Evolutionary conservation across 768 basidiomycete genomes (phyloP).

Genomic region (Lactarius hengduanensis): DNA sequence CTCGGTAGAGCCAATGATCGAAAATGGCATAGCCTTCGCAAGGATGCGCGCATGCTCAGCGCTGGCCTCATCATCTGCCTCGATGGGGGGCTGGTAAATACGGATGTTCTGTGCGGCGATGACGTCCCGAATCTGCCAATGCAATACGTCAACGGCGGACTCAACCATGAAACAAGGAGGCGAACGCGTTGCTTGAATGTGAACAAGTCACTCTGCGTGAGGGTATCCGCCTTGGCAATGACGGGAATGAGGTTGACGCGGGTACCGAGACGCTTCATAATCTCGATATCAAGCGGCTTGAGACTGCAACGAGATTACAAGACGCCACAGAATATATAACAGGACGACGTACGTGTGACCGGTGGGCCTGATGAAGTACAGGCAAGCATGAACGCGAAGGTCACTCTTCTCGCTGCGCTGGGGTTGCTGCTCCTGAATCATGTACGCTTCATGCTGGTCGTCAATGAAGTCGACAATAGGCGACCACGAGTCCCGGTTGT

Average conservation of each 20-base stretch:
- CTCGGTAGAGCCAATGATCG: conserved; percentile 95
- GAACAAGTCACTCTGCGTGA: conserved; percentile 89
- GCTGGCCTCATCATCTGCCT: conserved; percentile 80
- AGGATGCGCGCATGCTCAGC: conserved; percentile 88
- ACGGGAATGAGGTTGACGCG: conserved; percentile 98
- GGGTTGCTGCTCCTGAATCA: conserved; percentile 99
- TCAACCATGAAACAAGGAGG: conserved; percentile 29
- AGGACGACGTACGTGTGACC: conserved; percentile 82
- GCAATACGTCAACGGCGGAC: conserved; percentile 4
- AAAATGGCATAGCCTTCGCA: conserved; percentile 93
- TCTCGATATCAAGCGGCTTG: conserved; percentile 98
- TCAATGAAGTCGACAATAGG: conserved; percentile 99
- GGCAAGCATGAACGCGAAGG: conserved; percentile 91
- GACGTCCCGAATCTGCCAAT: conserved; percentile 76
- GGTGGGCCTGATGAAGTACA: conserved; percentile 95
- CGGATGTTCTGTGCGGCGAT: conserved; percentile 90
- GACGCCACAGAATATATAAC: background rate
- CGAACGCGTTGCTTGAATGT: conserved; percentile 90
- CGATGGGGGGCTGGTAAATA: conserved; percentile 92
- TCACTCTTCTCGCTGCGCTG: conserved; percentile 92
- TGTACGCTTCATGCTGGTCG: conserved; percentile 92
- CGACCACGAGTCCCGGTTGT: conserved; percentile 98
- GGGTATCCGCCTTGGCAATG: conserved; percentile 95
- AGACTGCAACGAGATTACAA: conserved; percentile 47
- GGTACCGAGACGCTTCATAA: conserved; percentile 98